Evolutionary conservation across 139 green algal species (phyloP).

Genomic region (Haematococcus sp.): DNA sequence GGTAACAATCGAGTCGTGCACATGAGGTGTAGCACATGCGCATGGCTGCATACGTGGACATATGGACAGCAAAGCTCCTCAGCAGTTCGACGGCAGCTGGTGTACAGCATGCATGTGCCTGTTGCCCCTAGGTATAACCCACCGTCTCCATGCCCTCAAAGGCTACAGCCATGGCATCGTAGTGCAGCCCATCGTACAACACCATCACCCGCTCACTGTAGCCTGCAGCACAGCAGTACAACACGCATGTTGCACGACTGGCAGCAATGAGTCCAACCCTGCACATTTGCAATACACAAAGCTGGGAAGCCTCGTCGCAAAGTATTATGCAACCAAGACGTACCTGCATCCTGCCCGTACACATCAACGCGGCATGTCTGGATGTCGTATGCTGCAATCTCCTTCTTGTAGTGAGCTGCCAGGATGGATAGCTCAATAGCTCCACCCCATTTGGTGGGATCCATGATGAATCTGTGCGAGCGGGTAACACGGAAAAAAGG

Average conservation of each 20-base stretch:
- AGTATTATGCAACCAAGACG: no score
- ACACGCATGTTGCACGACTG: constrained; percentile 3
- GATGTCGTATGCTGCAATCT: constrained; percentile 95
- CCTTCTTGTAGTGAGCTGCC: constrained; percentile 52
- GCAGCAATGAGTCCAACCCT: neutral
- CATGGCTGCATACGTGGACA: no score
- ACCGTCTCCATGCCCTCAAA: constrained; percentile 38
- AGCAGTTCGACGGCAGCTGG: no score
- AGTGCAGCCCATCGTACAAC: constrained; percentile 79
- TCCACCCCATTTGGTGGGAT: constrained; percentile 75
- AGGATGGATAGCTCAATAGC: constrained; percentile 97
- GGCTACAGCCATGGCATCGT: constrained; percentile 74
- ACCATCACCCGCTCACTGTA: constrained; percentile 57
- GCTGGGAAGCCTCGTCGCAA: neutral
- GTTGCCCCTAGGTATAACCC: no score
- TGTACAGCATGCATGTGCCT: no score
- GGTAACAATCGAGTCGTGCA: no score
- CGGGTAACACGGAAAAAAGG: neutral
- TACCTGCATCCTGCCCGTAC: constrained; percentile 67
- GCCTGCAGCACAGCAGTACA: constrained; percentile 10
- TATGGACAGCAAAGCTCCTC: no score
- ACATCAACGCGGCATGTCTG: constrained; percentile 78
- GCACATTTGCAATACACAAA: neutral
- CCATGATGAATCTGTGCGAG: constrained; percentile 40
- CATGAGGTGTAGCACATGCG: no score